A percentile compares a stretch with the other conserved stretches of the same genome.
Evolutionary conservation across 78 protist species (phyloP).

Genomic region (Reticulomyxa filosa): DNA sequence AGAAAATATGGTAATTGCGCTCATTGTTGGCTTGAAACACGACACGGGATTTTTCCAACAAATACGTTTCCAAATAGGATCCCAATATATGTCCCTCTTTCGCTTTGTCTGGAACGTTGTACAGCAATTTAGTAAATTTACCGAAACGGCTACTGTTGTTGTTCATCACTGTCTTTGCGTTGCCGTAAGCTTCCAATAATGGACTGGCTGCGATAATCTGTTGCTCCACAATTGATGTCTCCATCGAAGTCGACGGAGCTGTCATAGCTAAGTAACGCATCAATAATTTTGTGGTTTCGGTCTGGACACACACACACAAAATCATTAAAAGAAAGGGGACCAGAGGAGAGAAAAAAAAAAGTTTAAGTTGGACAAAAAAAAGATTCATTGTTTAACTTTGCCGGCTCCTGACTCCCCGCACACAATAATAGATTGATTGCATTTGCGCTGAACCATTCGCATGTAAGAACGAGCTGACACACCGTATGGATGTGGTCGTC

Average conservation of each 20-base stretch:
- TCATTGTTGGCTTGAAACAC: background rate
- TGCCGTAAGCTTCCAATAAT: conserved; percentile 78
- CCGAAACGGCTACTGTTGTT: conserved; percentile 68
- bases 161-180: conserved; percentile 69
- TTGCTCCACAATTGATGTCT: too few relatives aligned
- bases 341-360: too few relatives aligned
- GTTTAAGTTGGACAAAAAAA: too few relatives aligned
- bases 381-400: too few relatives aligned
- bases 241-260: too few relatives aligned
- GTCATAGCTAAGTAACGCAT: too few relatives aligned
- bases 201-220: conserved; percentile 47
- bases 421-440: conserved; percentile 7
- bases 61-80: background rate
- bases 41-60: conserved; percentile 9
- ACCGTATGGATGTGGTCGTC: too few relatives aligned
- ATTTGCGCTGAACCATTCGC: too few relatives aligned
- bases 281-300: too few relatives aligned
- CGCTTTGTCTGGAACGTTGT: background rate
- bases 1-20: conserved; percentile 10
- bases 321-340: too few relatives aligned
- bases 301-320: too few relatives aligned
- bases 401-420: conserved; percentile 12
- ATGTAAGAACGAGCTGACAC: too few relatives aligned
- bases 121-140: conserved; percentile 11
- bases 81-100: background rate